Percentiles rank a stretch among this genome's conserved stretches.
These are phyloP conservation scores for Starmerella potacharoeniae DNA, from an alignment of 805 yeast genomes.

Conservation along the genomic window DNA sequence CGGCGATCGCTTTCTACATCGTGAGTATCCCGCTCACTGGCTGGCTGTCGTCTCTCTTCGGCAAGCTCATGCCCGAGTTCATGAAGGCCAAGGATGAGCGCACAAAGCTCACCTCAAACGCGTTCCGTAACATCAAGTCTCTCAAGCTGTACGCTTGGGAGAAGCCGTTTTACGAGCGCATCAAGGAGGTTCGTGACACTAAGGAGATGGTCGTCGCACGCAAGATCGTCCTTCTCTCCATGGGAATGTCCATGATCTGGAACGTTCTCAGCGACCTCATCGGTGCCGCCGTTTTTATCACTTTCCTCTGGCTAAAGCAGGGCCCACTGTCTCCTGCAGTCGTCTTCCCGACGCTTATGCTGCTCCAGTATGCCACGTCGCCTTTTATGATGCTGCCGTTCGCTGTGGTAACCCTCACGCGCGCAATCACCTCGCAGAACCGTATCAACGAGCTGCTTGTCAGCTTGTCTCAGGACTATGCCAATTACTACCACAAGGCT, in stretches of 20 bases:
- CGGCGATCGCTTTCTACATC: constrained; percentile 66
- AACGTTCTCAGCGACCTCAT: constrained; percentile 71
- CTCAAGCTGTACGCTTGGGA: constrained; percentile 96
- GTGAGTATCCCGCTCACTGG: constrained; percentile 71
- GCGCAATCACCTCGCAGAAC: constrained; percentile 49
- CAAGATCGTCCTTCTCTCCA: constrained; percentile 50
- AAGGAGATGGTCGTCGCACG: constrained; percentile 66
- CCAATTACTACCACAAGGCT: constrained; percentile 44
- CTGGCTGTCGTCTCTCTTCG: constrained; percentile 44
- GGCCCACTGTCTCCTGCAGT: constrained; percentile 73
- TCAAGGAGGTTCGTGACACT: constrained; percentile 65
- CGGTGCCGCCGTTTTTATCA: constrained; percentile 75
- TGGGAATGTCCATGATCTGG: constrained; percentile 33
- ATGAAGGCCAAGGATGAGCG: constrained; percentile 86
- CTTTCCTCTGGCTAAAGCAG: constrained; percentile 52
- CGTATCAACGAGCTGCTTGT: constrained; percentile 65
- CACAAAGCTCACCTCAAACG: constrained; percentile 75
- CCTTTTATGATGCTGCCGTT: constrained; percentile 86
- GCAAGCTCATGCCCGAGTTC: constrained; percentile 58
- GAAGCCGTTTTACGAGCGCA: constrained; percentile 60
- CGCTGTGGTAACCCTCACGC: constrained; percentile 71
- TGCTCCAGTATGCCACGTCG: constrained; percentile 64
- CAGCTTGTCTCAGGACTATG: constrained; percentile 61
- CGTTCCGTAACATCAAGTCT: constrained; percentile 79
- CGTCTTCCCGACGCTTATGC: constrained; percentile 52